These are phyloP conservation scores for Yarrowia sp. DNA, from an alignment of 805 yeast species.

Conservation along the genomic window DNA sequence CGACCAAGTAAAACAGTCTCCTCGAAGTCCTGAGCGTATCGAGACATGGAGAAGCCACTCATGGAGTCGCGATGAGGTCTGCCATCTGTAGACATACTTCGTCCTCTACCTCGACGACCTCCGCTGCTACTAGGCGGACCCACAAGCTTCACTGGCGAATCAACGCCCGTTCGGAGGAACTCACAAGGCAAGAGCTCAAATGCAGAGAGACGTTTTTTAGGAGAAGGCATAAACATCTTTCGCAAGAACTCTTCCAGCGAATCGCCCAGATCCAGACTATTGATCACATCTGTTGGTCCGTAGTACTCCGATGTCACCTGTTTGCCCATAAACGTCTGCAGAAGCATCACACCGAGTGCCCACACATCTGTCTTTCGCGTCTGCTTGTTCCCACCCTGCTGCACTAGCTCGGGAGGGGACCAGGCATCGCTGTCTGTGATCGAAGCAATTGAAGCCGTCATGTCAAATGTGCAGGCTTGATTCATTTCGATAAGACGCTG, in stretches of 20 bases:
- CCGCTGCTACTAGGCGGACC: constrained; percentile 10
- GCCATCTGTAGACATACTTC: constrained; percentile 18
- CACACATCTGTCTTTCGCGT: constrained; percentile 90
- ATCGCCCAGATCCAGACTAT: constrained; percentile 57
- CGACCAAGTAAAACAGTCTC: constrained; percentile 89
- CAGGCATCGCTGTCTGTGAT: constrained; percentile 52
- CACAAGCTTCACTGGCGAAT: constrained; percentile 16
- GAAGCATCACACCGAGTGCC: constrained; percentile 84
- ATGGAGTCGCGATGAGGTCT: constrained; percentile 39
- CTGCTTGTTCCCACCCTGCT: constrained; percentile 54
- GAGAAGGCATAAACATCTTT: constrained; percentile 67
- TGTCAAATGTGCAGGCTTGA: constrained; percentile 47
- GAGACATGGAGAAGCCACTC: constrained; percentile 50
- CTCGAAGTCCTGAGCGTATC: constrained; percentile 93
- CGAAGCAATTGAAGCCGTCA: constrained; percentile 34
- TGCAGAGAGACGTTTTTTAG: constrained; percentile 79
- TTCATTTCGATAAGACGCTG: constrained; percentile 49
- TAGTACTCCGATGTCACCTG: constrained; percentile 61
- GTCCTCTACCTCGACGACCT: constrained; percentile 4
- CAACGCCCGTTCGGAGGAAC: constrained; percentile 67
- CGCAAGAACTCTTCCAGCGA: constrained; percentile 70
- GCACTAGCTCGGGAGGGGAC: constrained; percentile 80
- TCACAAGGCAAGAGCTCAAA: constrained; percentile 83
- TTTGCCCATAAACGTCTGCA: constrained; percentile 68
- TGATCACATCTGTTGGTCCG: constrained; percentile 70